A percentile compares a stretch with the other conserved stretches of the same genome.
Evolutionary conservation across 805 yeast genomes (phyloP).

Genomic region (Yarrowia bubula): DNA sequence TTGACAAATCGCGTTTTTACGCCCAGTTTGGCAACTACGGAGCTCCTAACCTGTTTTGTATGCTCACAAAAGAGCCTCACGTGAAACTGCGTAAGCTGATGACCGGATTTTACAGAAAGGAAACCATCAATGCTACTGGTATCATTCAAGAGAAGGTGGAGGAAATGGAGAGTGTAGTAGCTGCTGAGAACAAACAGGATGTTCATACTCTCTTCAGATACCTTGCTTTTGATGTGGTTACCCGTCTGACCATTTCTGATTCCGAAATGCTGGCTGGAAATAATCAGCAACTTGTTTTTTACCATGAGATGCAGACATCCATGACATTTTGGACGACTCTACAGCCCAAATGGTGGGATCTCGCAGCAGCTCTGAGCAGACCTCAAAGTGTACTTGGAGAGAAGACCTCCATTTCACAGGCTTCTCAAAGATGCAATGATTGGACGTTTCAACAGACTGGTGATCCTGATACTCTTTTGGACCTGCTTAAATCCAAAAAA

Average conservation of each 20-base stretch:
- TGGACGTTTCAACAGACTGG: conserved; percentile 16
- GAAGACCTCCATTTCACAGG: neutral
- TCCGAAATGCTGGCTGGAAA: conserved; percentile 32
- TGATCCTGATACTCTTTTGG: neutral
- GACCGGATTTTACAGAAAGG: conserved; percentile 1
- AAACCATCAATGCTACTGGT: neutral
- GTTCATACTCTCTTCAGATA: conserved; percentile 64
- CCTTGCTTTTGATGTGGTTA: conserved; percentile 68
- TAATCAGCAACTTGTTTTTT: conserved; percentile 46
- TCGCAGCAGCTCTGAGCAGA: conserved; percentile 42
- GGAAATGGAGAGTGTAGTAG: conserved; percentile 34
- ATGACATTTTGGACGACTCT: conserved; percentile 67
- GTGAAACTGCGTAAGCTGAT: conserved; percentile 37
- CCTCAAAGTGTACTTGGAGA: neutral
- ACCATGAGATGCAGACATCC: conserved; percentile 51
- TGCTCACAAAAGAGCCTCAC: conserved; percentile 51
- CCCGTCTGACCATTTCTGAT: conserved; percentile 43
- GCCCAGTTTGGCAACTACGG: conserved; percentile 59
- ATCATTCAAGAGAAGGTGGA: conserved; percentile 13
- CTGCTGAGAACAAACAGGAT: conserved; percentile 43
- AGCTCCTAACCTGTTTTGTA: conserved; percentile 58
- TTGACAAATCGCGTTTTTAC: conserved; percentile 57
- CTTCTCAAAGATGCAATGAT: conserved; percentile 3
- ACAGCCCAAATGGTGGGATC: conserved; percentile 53
- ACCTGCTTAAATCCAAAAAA: conserved; percentile 28